These are phyloP conservation scores for Pleodorina starrii DNA, from an alignment of 139 green algal genomes.

Conservation along the genomic window DNA sequence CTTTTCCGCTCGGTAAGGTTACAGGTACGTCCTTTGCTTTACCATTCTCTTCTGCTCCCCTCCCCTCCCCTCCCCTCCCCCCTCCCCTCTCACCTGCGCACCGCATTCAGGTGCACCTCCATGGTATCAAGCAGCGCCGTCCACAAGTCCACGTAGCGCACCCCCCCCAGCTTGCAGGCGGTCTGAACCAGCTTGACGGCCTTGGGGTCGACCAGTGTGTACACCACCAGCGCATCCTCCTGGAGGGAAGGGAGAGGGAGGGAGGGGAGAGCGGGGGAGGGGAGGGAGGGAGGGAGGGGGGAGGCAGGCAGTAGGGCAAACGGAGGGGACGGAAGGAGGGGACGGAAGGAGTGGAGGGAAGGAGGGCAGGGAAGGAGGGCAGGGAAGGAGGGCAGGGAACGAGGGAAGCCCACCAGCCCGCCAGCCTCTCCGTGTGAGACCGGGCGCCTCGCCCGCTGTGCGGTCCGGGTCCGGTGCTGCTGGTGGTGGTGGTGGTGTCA, in stretches of 20 bases:
- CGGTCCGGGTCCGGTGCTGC: too few relatives aligned
- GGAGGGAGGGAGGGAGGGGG: background rate
- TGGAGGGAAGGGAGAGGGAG: constrained; percentile 15
- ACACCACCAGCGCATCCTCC: constrained; percentile 75
- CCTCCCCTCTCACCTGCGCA: constrained; percentile 31
- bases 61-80: background rate
- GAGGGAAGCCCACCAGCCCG: too few relatives aligned
- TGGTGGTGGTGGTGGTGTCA: too few relatives aligned
- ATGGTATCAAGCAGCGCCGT: constrained; percentile 68
- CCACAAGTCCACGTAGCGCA: constrained; percentile 75
- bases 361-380: background rate
- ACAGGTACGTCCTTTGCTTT: too few relatives aligned
- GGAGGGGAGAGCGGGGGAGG: background rate
- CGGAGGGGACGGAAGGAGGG: too few relatives aligned
- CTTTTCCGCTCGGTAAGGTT: too few relatives aligned
- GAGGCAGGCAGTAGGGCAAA: background rate
- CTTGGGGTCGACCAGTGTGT: constrained; percentile 65
- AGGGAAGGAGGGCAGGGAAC: background rate
- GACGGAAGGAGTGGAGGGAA: too few relatives aligned
- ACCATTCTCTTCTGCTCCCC: background rate
- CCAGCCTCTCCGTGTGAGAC: too few relatives aligned
- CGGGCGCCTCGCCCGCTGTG: too few relatives aligned
- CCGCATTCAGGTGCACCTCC: constrained; percentile 68
- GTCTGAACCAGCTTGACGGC: constrained; percentile 58
- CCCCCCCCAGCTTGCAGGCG: constrained; percentile 58